These are phyloP conservation scores for Trichosanthes cucumerina DNA, from an alignment of 306 rosid genomes.

Conservation along the genomic window DNA sequence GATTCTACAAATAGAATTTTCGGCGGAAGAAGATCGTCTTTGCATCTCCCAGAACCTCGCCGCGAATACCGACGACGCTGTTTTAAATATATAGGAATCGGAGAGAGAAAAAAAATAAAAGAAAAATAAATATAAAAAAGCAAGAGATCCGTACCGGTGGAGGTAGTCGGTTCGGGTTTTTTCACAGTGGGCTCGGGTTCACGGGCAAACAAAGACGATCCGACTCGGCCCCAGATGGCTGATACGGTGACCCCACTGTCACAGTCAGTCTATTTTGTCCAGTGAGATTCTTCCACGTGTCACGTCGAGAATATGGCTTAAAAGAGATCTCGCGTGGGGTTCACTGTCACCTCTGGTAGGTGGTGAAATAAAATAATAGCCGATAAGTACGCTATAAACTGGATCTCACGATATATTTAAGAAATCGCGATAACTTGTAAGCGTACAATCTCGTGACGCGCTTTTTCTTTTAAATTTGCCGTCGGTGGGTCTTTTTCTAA, in stretches of 20 bases:
- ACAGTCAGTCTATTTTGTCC: not conserved
- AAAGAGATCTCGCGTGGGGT: not conserved
- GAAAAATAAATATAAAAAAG: too few relatives aligned
- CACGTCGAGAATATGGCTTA: not conserved
- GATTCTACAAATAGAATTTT: not conserved
- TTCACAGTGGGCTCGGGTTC: not conserved
- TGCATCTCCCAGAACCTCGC: constrained; percentile 1
- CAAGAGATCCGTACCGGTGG: not conserved
- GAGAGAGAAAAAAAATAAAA: not conserved
- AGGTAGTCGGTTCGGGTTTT: not conserved
- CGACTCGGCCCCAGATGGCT: not conserved
- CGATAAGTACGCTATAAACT: not conserved
- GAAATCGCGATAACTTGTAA: not conserved
- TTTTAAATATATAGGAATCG: constrained; percentile 9
- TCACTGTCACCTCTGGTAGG: not conserved
- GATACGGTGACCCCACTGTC: not conserved
- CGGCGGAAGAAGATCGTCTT: constrained; percentile 7
- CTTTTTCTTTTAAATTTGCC: not conserved
- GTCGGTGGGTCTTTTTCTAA: not conserved
- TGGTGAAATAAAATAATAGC: not conserved
- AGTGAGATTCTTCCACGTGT: constrained; percentile 1
- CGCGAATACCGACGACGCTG: constrained; percentile 4
- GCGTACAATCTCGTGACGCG: not conserved
- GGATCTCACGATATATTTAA: not conserved
- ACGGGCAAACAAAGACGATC: not conserved